phyloP scores from a whole-genome alignment of 2,329 filamentous ascomycete genomes.

The Bimuria novae-zelandiae region DNA sequence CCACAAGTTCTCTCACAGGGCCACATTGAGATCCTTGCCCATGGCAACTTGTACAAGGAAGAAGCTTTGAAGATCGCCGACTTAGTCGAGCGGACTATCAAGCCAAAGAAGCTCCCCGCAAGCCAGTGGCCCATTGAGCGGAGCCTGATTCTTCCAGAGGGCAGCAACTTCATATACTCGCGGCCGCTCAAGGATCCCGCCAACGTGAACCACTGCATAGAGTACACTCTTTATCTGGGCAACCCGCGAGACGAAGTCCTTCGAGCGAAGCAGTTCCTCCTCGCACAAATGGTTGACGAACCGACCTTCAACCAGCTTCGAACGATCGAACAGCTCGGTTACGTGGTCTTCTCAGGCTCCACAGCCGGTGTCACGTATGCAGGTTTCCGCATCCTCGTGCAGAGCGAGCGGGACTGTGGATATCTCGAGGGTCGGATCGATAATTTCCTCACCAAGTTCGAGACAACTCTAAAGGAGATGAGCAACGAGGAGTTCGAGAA shows the following conservation, averaged over 20 bases:
- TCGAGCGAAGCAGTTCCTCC: constrained; percentile 76
- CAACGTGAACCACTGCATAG: constrained; percentile 70
- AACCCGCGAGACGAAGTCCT: constrained; percentile 63
- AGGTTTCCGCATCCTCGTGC: constrained; percentile 87
- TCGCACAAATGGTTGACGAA: constrained; percentile 90
- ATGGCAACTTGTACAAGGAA: constrained; percentile 93
- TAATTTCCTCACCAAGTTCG: constrained; percentile 74
- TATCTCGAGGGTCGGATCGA: constrained; percentile 90
- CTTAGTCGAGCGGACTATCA: constrained; percentile 76
- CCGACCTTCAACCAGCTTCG: constrained; percentile 92
- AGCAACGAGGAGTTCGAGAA: constrained; percentile 81
- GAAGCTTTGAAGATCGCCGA: constrained; percentile 86
- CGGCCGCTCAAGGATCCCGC: constrained; percentile 81
- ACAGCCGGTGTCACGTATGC: constrained; percentile 73
- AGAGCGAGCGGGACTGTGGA: constrained; percentile 82
- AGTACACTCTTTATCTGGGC: constrained; percentile 53
- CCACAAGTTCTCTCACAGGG: constrained; percentile 80
- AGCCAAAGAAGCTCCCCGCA: constrained; percentile 72
- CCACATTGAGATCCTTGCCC: constrained; percentile 84
- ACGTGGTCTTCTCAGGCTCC: constrained; percentile 87
- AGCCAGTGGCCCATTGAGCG: constrained; percentile 80
- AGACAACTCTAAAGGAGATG: constrained; percentile 73
- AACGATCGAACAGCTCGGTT: constrained; percentile 96
- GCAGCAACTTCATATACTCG: constrained; percentile 82
- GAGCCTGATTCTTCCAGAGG: constrained; percentile 75